Conservation (phyloP, 1,284 basidiomycete genomes). For the Apiotrichum gracile region DNA sequence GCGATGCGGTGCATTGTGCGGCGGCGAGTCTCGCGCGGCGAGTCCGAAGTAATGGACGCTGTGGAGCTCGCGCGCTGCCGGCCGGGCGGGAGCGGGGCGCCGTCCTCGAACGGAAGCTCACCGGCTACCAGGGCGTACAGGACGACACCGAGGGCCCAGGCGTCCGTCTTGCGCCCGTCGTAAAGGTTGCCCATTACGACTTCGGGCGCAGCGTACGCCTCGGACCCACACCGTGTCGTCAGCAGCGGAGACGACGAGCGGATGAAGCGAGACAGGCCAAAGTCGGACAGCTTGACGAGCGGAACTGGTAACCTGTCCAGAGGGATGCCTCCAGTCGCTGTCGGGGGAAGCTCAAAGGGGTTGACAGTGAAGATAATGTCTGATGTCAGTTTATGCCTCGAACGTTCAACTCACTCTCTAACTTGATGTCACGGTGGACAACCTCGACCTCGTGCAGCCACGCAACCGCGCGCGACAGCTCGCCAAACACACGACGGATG, state of each 20-base stretch:
- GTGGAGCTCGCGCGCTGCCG: constrained; percentile 17
- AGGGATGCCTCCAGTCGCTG: constrained; percentile 40
- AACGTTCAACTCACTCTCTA: constrained; percentile 66
- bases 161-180: constrained; percentile 80
- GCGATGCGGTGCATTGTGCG: constrained; percentile 63
- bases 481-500: constrained; percentile 68
- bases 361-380: constrained; percentile 57
- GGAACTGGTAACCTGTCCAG: constrained; percentile 52
- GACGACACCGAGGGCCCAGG: constrained; percentile 83
- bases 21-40: constrained; percentile 6
- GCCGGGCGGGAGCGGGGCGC: constrained; percentile 11
- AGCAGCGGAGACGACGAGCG: constrained; percentile 63
- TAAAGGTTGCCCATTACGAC: constrained; percentile 72
- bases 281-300: constrained; percentile 82
- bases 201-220: constrained; percentile 87
- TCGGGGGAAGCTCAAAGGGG: constrained; percentile 46
- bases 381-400: constrained; percentile 22
- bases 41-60: constrained; percentile 1
- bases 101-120: constrained; percentile 48
- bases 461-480: constrained; percentile 70
- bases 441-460: constrained; percentile 86
- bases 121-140: constrained; percentile 68
- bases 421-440: constrained; percentile 88
- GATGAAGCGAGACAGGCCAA: constrained; percentile 82
- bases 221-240: constrained; percentile 81